Evolutionary conservation across 345 rosid genomes (phyloP), one percentile per base, ranked within the genome.

Genomic region (Geranium brycei): DNA sequence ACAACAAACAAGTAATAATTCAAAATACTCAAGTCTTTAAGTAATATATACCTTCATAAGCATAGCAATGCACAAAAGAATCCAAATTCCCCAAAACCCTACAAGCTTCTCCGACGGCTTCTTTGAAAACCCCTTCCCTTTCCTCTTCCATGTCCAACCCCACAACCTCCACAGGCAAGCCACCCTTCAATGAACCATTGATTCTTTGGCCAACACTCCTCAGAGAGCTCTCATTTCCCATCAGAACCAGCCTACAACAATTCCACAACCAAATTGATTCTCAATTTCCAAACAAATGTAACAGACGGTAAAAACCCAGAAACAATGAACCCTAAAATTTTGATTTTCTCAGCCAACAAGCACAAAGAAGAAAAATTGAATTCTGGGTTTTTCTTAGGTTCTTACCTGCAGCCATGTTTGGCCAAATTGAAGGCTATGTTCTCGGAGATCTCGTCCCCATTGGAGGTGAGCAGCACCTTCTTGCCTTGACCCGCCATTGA

Each of bases 131-230:
- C 53, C 68, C 80, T 57, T 91, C 87, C 41, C 58, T 69, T 31
- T 87, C 92, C 57, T 83, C 87, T 77, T 88, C 99, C 95, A 88
- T 84, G 70, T 88, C 83, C 73, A 87, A 16, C 2, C 77, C 89
- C 16, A 91, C 82, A 19, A 88, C 74, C 62, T 85, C 91, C 47
- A 81, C 80, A 0, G 82, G 71, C 47, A 63, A 61, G 56, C 57
- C 64, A 35, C 68, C 80, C 2, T 74, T 68, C 31, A 74, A 28
- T 17, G 77, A 72, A 35, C 72, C 78, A 51, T n/a, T 59, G 28
- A 85, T 81, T 62, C 75, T 71, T 66, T 88, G 85, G 0, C 66
- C 70, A 7, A 69, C 66, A 51, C 63, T 74, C 72, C 74, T 75
- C 62, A 93, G 75, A 55, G 69, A 69, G 57, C 16, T 67, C 76